Conservation (phyloP, 768 basidiomycete species). For the Amyloporia xantha region DNA sequence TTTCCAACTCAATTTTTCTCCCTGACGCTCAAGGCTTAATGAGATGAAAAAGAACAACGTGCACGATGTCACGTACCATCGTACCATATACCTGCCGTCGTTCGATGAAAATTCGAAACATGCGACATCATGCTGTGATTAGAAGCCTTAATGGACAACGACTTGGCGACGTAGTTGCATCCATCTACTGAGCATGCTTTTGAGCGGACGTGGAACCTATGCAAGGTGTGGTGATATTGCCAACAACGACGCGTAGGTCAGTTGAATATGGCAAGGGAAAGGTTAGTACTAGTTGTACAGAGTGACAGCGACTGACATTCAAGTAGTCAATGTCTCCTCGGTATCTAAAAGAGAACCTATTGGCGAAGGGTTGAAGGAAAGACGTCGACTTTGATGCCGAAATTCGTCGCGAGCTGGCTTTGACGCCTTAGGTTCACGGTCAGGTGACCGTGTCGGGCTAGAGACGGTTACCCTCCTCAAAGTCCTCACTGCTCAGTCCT, state of each 20-base stretch:
- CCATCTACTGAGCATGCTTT: not conserved
- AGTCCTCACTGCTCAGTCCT: too few species aligned
- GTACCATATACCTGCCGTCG: not conserved
- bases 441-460: not conserved
- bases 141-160: not conserved
- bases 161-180: not conserved
- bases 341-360: too few species aligned
- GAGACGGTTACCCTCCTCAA: too few species aligned
- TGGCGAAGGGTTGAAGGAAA: too few species aligned
- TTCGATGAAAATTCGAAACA: not conserved
- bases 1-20: not conserved
- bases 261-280: not conserved
- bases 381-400: too few species aligned
- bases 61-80: not conserved
- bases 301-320: not conserved
- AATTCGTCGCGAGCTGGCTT: not conserved
- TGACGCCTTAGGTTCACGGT: not conserved
- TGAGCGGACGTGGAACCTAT: not conserved
- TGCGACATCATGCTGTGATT: not conserved
- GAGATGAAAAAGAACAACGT: not conserved
- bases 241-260: not conserved
- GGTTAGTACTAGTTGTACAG: not conserved
- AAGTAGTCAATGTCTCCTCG: not conserved
- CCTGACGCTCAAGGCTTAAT: not conserved
- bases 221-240: not conserved